A percentile compares a stretch with the other conserved stretches of the same genome.
phyloP scores from a whole-genome alignment of 2,329 filamentous ascomycete genomes.

The Fusarium guadeloupense region DNA sequence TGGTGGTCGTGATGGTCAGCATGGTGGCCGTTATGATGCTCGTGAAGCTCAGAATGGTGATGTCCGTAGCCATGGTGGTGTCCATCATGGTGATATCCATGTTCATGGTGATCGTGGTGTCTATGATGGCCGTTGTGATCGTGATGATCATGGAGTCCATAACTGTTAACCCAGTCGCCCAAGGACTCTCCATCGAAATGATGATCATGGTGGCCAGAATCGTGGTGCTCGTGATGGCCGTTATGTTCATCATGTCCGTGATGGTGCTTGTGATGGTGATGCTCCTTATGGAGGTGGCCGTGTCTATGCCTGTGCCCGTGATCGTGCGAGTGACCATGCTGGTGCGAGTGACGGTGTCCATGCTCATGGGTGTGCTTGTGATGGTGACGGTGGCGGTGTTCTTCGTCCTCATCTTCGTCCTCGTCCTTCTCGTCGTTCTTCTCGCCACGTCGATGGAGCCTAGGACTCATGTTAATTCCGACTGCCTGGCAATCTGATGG shows the following conservation, averaged over 20 bases:
- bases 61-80: neutral
- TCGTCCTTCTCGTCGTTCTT: neutral
- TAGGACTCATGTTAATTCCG: neutral
- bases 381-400: conserved; percentile 11
- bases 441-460: neutral
- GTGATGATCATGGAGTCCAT: conserved; percentile 4
- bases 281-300: neutral
- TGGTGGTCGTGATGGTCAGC: neutral
- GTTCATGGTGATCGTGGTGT: neutral
- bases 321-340: neutral
- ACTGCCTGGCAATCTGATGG: neutral
- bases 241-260: neutral
- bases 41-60: neutral
- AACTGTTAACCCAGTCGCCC: neutral
- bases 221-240: neutral
- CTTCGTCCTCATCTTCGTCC: neutral
- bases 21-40: neutral
- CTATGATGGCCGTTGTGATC: conserved; percentile 3
- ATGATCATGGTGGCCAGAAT: neutral
- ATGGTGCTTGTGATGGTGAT: neutral
- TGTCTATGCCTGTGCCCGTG: neutral
- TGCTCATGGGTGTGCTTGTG: conserved; percentile 1
- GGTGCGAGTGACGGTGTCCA: neutral
- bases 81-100: neutral
- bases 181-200: neutral